Evolutionary conservation across 805 yeast species (phyloP).

Genomic region (Ogataea dorogensis): DNA sequence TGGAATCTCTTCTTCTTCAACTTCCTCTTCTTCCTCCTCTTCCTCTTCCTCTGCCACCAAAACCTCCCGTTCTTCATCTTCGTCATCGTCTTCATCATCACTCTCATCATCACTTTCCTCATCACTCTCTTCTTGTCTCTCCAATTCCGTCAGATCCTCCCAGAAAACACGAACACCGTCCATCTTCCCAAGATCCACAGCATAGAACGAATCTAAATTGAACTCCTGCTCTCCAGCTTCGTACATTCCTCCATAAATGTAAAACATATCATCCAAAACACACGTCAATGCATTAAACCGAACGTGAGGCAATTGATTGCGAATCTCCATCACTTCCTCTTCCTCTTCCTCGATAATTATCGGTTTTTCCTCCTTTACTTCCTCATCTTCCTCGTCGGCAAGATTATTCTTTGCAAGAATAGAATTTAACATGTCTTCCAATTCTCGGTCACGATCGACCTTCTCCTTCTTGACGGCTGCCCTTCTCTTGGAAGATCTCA

Average conservation of each 20-base stretch:
- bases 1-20: slow-evolving; percentile 63
- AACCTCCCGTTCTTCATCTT: slow-evolving; percentile 48
- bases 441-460: slow-evolving; percentile 67
- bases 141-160: slow-evolving; percentile 74
- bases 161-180: slow-evolving; percentile 88
- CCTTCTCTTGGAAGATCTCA: slow-evolving; percentile 62
- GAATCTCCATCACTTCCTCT: slow-evolving; percentile 47
- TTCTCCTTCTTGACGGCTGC: slow-evolving; percentile 42
- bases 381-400: slow-evolving; percentile 50
- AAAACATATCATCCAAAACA: slow-evolving; percentile 79
- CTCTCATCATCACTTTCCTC: slow-evolving; percentile 65
- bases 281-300: slow-evolving; percentile 85
- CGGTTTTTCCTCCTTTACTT: slow-evolving; percentile 33
- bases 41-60: slow-evolving; percentile 50
- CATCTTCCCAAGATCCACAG: slow-evolving; percentile 78
- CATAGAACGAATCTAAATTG: slow-evolving; percentile 79
- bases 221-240: slow-evolving; percentile 87
- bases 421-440: slow-evolving; percentile 76
- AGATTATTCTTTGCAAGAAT: slow-evolving; percentile 73
- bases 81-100: slow-evolving; percentile 69
- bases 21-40: slow-evolving; percentile 69
- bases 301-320: slow-evolving; percentile 75
- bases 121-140: slow-evolving; percentile 59
- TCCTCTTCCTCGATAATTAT: slow-evolving; percentile 35
- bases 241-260: slow-evolving; percentile 87